Percentiles rank a stretch among this genome's conserved stretches.
These are phyloP conservation scores for Yarrowia divulgata DNA, from an alignment of 805 yeast species.

Conservation along the genomic window DNA sequence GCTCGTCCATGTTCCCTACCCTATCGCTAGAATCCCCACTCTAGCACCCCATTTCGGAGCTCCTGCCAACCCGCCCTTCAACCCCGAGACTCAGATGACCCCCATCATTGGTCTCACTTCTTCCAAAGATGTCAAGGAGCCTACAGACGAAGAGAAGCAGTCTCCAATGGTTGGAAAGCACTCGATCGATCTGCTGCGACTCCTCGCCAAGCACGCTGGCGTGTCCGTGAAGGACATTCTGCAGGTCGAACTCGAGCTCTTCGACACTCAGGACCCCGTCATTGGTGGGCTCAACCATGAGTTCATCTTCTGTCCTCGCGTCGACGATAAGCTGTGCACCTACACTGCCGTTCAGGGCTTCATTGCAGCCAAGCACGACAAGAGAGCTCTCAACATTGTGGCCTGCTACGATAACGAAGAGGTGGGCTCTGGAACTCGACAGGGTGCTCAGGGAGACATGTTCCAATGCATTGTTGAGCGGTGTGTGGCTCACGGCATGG, in stretches of 20 bases:
- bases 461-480: slow-evolving; percentile 70
- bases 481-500: slow-evolving; percentile 46
- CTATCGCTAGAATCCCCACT: slow-evolving; percentile 78
- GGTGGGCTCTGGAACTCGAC: slow-evolving; percentile 79
- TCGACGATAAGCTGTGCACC: slow-evolving; percentile 85
- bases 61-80: slow-evolving; percentile 72
- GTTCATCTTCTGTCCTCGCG: slow-evolving; percentile 79
- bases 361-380: slow-evolving; percentile 50
- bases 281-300: slow-evolving; percentile 81
- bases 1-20: slow-evolving; percentile 53
- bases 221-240: slow-evolving; percentile 67
- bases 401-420: slow-evolving; percentile 84
- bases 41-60: slow-evolving; percentile 88
- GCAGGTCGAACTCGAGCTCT: slow-evolving; percentile 78
- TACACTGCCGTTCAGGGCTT: slow-evolving; percentile 68
- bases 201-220: slow-evolving; percentile 66
- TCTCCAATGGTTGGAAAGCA: slow-evolving; percentile 77
- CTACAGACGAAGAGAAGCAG: slow-evolving; percentile 67
- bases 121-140: slow-evolving; percentile 49
- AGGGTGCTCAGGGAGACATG: slow-evolving; percentile 82
- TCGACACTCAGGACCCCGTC: slow-evolving; percentile 79
- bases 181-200: slow-evolving; percentile 70
- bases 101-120: slow-evolving; percentile 72
- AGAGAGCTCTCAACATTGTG: slow-evolving; percentile 56
- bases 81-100: slow-evolving; percentile 78